Percentiles rank a stretch among this genome's conserved stretches.
Evolutionary conservation across 441 rosid species (phyloP).

Genomic region (Erysimum pusillum): DNA sequence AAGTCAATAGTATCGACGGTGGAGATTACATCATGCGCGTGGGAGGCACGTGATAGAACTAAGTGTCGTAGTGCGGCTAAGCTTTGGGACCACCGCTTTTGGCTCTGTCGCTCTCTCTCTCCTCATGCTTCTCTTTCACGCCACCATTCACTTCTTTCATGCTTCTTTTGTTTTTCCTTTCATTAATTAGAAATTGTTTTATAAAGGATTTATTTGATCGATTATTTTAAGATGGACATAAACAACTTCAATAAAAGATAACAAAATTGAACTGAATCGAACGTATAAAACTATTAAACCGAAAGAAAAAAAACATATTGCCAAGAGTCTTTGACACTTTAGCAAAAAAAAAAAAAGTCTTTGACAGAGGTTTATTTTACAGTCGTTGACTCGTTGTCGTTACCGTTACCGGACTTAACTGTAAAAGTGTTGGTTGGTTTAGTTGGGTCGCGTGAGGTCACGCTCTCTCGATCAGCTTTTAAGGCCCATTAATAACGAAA

Average conservation of each 20-base stretch:
- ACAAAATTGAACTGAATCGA: not conserved
- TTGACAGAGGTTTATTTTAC: not conserved
- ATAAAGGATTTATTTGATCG: not conserved
- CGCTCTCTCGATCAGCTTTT: not conserved
- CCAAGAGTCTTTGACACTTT: not conserved
- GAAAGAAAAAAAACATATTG: not conserved
- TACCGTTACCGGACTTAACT: constrained; percentile 4
- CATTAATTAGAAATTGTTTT: not conserved
- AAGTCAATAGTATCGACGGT: constrained; percentile 11
- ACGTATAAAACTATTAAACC: not conserved
- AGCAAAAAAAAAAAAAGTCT: not conserved
- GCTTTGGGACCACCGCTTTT: constrained; percentile 44
- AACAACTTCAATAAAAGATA: not conserved
- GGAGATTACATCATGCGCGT: constrained; percentile 13
- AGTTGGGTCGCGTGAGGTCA: constrained; percentile 26
- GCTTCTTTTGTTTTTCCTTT: not conserved
- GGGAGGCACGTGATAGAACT: constrained; percentile 37
- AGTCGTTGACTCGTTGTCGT: not conserved
- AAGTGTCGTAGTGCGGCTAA: constrained; percentile 37
- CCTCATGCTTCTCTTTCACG: constrained; percentile 48
- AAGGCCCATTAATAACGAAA: constrained; percentile 8
- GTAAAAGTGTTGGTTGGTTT: not conserved
- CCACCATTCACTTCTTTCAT: constrained; percentile 40
- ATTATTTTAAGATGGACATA: not conserved
- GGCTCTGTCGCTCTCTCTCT: constrained; percentile 21